Percentiles rank a stretch among this genome's conserved stretches.
These are phyloP conservation scores for Sutorius eximius DNA, from an alignment of 1,284 basidiomycete genomes.

Conservation along the genomic window DNA sequence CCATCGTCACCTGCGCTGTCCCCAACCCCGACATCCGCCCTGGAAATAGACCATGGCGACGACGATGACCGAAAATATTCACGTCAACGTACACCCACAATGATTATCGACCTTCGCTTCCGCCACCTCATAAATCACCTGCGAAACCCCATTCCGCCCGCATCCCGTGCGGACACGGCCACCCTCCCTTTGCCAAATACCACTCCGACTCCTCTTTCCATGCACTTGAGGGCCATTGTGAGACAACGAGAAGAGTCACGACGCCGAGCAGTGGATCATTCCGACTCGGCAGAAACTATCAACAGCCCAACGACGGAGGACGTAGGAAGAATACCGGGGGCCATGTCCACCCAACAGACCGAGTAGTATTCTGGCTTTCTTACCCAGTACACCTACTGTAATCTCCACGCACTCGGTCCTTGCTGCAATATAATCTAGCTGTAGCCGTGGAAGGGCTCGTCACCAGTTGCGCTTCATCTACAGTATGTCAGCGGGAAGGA, in stretches of 20 bases:
- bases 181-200: conserved; percentile 62
- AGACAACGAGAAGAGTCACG: conserved; percentile 44
- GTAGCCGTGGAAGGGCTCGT: conserved; percentile 10
- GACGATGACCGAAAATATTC: conserved; percentile 25
- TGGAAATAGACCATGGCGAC: conserved; percentile 26
- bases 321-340: conserved; percentile 42
- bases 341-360: conserved; percentile 38
- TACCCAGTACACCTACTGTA: conserved; percentile 24
- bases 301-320: conserved; percentile 20
- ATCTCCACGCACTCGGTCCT: conserved; percentile 11
- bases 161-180: conserved; percentile 35
- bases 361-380: conserved; percentile 25
- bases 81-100: conserved; percentile 35
- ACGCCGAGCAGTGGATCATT: conserved; percentile 33
- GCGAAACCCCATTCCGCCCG: conserved; percentile 48
- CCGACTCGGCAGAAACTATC: conserved; percentile 26
- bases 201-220: conserved; percentile 51
- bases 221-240: conserved; percentile 53
- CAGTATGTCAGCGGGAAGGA: conserved; percentile 3
- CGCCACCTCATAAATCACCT: conserved; percentile 52
- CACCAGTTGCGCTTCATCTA: conserved; percentile 72
- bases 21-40: conserved; percentile 19
- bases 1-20: conserved; percentile 26
- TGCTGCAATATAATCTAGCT: conserved; percentile 4
- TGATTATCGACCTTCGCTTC: conserved; percentile 62